Evolutionary conservation across 257 asterid genomes (phyloP).

Genomic region (Solanum neorickii): DNA sequence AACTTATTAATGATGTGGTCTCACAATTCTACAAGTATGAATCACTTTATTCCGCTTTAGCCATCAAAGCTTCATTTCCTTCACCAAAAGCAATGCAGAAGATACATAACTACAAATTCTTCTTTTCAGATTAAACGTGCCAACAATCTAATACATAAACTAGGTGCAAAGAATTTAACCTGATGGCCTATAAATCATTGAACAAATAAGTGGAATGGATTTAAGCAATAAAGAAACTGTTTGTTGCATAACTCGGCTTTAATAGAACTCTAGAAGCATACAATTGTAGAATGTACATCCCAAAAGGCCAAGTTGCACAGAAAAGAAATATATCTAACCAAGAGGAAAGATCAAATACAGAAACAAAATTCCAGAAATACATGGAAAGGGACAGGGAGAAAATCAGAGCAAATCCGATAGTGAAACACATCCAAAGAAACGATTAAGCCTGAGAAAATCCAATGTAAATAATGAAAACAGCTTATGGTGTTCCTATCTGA

Average conservation of each 20-base stretch:
- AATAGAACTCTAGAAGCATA: constrained; percentile 85
- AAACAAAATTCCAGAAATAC: too few species aligned
- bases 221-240: constrained; percentile 28
- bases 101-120: neutral
- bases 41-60: neutral
- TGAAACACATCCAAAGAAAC: too few species aligned
- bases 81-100: constrained; percentile 11
- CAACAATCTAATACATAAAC: neutral
- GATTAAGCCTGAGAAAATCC: too few species aligned
- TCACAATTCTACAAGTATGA: neutral
- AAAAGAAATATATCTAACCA: too few species aligned
- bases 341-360: too few species aligned
- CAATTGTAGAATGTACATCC: constrained; percentile 37
- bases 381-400: too few species aligned
- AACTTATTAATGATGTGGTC: neutral
- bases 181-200: neutral
- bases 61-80: constrained; percentile 66
- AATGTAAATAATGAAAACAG: too few species aligned
- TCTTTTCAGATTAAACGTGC: neutral
- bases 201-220: neutral
- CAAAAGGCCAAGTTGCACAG: too few species aligned
- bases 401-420: too few species aligned
- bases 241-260: constrained; percentile 78
- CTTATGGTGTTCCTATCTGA: too few species aligned
- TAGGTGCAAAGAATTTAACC: neutral